phyloP scores from a whole-genome alignment of 148 eudicot genomes.

The Agrostemma githago region DNA sequence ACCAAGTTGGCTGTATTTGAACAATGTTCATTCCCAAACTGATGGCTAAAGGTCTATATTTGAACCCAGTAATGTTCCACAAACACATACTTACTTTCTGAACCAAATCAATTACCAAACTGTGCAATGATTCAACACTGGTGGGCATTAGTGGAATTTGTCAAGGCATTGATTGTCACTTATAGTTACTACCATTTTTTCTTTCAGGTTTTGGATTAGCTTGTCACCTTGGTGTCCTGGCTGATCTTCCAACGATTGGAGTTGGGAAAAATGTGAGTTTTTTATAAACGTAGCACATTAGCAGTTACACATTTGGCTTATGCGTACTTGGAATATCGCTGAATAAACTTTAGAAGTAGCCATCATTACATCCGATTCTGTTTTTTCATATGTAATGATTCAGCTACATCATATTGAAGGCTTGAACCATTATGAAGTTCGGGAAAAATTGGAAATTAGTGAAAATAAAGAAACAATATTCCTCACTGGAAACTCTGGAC shows the following conservation, averaged over 20 bases:
- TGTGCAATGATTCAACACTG: too few species aligned
- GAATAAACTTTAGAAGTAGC: not conserved
- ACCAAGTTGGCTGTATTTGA: too few species aligned
- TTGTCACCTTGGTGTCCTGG: slow-evolving; percentile 91
- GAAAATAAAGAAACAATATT: slow-evolving; percentile 36
- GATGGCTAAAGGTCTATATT: too few species aligned
- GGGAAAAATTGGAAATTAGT: slow-evolving; percentile 42
- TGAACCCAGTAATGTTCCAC: too few species aligned
- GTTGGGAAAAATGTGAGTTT: slow-evolving; percentile 86
- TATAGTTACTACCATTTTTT: slow-evolving; percentile 12
- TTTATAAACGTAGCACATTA: not conserved
- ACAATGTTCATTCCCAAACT: too few species aligned
- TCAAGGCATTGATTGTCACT: not conserved
- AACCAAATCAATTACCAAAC: too few species aligned
- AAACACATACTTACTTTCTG: too few species aligned
- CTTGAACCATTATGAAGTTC: slow-evolving; percentile 51
- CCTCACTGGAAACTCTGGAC: slow-evolving; percentile 67
- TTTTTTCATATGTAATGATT: not conserved
- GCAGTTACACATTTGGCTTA: not conserved
- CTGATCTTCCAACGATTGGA: slow-evolving; percentile 79
- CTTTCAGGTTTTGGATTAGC: slow-evolving; percentile 88
- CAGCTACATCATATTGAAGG: slow-evolving; percentile 97
- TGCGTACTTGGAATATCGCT: not conserved
- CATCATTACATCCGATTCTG: not conserved
- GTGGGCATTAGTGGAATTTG: too few species aligned